A percentile compares a stretch with the other conserved stretches of the same genome.
Conservation (phyloP, 2,329 filamentous ascomycete genomes). For the Bisporella sp. region DNA sequence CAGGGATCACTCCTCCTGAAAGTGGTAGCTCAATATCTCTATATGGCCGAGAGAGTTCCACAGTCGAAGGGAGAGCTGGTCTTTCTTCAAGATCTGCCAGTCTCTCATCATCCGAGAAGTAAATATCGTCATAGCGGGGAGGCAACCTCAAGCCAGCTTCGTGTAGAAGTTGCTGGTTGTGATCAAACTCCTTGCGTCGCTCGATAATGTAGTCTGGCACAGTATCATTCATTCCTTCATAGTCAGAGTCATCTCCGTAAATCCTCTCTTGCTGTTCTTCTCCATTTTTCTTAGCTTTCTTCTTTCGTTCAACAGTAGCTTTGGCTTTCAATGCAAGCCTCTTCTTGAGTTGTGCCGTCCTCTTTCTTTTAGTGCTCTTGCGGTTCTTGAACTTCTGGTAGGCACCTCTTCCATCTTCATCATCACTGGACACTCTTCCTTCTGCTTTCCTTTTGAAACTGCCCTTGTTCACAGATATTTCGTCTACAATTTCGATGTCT, state of each 20-base stretch:
- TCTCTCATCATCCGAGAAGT: slow-evolving; percentile 66
- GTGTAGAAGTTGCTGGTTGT: slow-evolving; percentile 48
- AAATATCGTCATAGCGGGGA: slow-evolving; percentile 67
- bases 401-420: slow-evolving; percentile 48
- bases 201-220: slow-evolving; percentile 67
- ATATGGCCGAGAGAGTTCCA: slow-evolving; percentile 63
- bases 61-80: slow-evolving; percentile 55
- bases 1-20: slow-evolving; percentile 77
- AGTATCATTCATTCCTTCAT: slow-evolving; percentile 22
- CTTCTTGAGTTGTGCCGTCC: slow-evolving; percentile 39
- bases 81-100: slow-evolving; percentile 58
- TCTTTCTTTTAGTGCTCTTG: slow-evolving; percentile 46
- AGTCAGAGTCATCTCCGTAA: slow-evolving; percentile 23
- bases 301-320: slow-evolving; percentile 21
- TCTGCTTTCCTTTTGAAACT: slow-evolving; percentile 20
- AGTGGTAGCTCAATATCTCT: slow-evolving; percentile 67
- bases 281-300: slow-evolving; percentile 16
- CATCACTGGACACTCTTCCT: slow-evolving; percentile 35
- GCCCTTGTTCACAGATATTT: slow-evolving; percentile 1
- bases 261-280: slow-evolving; percentile 18
- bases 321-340: slow-evolving; percentile 38
- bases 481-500: slow-evolving; percentile 13
- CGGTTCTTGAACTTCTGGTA: slow-evolving; percentile 60
- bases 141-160: slow-evolving; percentile 68
- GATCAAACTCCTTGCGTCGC: slow-evolving; percentile 64